Conservation (phyloP, 495 filamentous ascomycete genomes). For the Annulohypoxylon nitens region DNA sequence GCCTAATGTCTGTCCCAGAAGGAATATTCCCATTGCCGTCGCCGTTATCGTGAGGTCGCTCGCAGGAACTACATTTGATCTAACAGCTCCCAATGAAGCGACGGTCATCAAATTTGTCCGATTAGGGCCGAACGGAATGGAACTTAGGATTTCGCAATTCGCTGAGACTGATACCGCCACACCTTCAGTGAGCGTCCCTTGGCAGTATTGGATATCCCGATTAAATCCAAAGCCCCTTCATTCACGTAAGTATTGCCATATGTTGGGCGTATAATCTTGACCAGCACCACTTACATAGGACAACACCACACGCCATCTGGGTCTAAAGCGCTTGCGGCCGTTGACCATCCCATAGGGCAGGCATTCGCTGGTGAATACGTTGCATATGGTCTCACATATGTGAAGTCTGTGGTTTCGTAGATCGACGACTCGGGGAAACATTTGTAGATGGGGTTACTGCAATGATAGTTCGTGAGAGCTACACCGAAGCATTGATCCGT, state of each 20-base stretch:
- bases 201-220: neutral
- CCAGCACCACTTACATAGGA: constrained; percentile 3
- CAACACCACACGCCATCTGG: constrained; percentile 27
- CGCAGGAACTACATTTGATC: constrained; percentile 6
- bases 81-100: neutral
- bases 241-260: neutral
- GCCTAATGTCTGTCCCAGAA: constrained; percentile 11
- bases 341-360: constrained; percentile 15
- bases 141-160: neutral
- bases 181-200: constrained; percentile 12
- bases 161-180: neutral
- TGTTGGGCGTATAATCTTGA: neutral
- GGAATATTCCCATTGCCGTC: constrained; percentile 4
- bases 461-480: constrained; percentile 3
- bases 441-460: neutral
- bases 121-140: constrained; percentile 13
- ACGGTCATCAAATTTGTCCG: neutral
- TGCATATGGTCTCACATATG: neutral
- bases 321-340: neutral
- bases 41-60: neutral
- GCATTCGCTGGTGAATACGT: constrained; percentile 24
- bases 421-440: constrained; percentile 9
- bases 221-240: constrained; percentile 9
- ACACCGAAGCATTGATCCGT: neutral
- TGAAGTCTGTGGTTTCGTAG: neutral